Base-by-base conservation (phyloP, 179 eudicot genomes). In the Camellia oleifera region DNA sequence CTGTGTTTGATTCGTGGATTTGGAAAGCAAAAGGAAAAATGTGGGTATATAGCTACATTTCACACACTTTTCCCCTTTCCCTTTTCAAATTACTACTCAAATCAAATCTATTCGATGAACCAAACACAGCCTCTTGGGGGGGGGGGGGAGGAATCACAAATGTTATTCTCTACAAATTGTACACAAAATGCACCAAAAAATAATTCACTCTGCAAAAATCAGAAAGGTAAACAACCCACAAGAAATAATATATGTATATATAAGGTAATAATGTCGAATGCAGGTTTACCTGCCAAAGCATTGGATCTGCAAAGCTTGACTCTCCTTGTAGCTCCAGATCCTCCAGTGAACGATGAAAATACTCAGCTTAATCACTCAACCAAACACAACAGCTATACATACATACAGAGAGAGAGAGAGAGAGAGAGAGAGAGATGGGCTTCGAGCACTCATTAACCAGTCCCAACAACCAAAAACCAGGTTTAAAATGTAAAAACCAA, bases 241-340 rank as follows among this genome's bases (percentile, higher is more conserved):
- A 40, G 32, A n/a, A 58, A 20, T 32, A 1, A 50, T 42, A 14
- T 8, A 50, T 7, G 13, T 10, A 50, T 6, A 50, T 7, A 50
- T n/a, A 4, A 23, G 40, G 0, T 42, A 45, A 42, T 9, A 44
- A 75, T 10, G 54, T 42, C 18, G 14, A 75, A 42, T 75, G 77
- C 77, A 17, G 64, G 44, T 20, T 40, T 61, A 79, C 77, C 82
- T 60, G 71, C 71, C 15, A 72, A 53, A 72, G 67, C 76, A 79
- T 71, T 44, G 60, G 81, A 79, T 79, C 82, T 79, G 77, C 77
- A 72, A 50, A 79, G 3, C 14, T 4, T 13, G 7, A 70, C 23
- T 52, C 76, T 60, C 67, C 50, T 75, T 75, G 15, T 44, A 75
- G 77, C 66, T 44, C 67, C 53, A 60, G 77, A 44, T 44, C 77